Evolutionary conservation across 2,329 filamentous ascomycete genomes (phyloP), one percentile per base, ranked within the genome.

Genomic region (Colletotrichum spinosum): DNA sequence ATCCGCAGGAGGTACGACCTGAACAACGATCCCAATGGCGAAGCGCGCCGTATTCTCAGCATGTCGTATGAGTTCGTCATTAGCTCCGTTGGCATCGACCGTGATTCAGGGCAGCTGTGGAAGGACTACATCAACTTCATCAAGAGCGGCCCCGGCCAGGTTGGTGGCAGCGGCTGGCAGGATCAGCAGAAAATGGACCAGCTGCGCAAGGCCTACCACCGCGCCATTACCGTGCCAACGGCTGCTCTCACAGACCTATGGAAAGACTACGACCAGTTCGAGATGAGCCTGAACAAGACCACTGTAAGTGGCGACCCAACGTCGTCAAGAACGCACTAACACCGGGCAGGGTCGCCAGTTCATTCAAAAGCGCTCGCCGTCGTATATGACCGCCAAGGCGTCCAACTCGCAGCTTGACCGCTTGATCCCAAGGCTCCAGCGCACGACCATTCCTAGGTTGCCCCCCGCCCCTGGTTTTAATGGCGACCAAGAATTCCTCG

Each of bases 111-210:
- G 41, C 88, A 86, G 69, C 90, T 99, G 61, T 99, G 96, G 96
- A 88, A 91, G 65, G 96, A 99, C 70, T 98, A 98, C 73, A 90
- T 99, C 67, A 90, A 96, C 70, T 97, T 99, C 75, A 88, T 98
- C 77, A 94, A 94, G 75, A 92, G 88, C 44, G 93, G 92, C 0
- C 96, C 96, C 1, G 96, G 96, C 6, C 89, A 89, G 63, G 87
- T 96, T 64, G 95, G 94, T 34, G 96, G 95, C 48, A 90, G 85
- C 64, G 90, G 88, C 64, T 99, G 96, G 97, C 94, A 98, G 78
- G 96, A 98, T 74, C 92, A 95, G 79, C 96, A 98, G 75, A 99
- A 99, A 83, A 97, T 97, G 91, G 96, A 99, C 72, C 84, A 92
- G 70, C 80, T 99, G 55, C 90, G 96, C 65, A 97, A 97, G 76